Base-by-base conservation (phyloP, 2,329 filamentous ascomycete species). In the Nemania sp. region DNA sequence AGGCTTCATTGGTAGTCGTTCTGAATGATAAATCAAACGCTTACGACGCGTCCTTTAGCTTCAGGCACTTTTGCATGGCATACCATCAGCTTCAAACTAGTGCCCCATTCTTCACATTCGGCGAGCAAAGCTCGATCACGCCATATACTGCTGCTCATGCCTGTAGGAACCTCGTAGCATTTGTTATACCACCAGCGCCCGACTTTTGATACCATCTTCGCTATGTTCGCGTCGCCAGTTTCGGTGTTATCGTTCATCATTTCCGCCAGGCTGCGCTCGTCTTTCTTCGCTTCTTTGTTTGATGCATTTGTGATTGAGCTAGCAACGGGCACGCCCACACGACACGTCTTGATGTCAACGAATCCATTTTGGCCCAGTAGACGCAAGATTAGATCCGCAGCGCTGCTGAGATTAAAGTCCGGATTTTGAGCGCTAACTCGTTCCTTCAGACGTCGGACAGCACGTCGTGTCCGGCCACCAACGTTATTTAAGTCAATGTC, bases 151-250 rank as follows among this genome's bases (percentile, higher is more conserved):
- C 83, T 82, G 55, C 83, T 81, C 57, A 84, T 85, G 80, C 67
- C 87, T 79, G 8, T 90, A 84, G 4, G 87, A 85, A 64, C 87
- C 80, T 98, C 95, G 78, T 98, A 98, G 83, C 95, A 98, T 60
- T 92, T 89, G 10, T 89, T 92, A 80, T 97, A 98, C 96, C 96
- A 99, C 93, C 95, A 98, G 51, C 96, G 88, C 1, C 94, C 95
- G 11, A 98, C 95, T 70, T 90, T 91, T 18, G 94, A 92, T 24
- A 98, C 94, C 86, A 97, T 97, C 76, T 93, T 94, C 15, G 93
- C 93, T 76, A 98, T 97, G 72, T 89, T 91, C 76, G 94, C 93
- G 73, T 97, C 93, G 24, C 92, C 91, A 15, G 87, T 83, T 0
- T 88, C 85, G n/a, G 88, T 87, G 41, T 90, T 86, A 71, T 93